Evolutionary conservation across 345 rosid genomes (phyloP), one percentile per base, ranked within the genome.

Genomic region (Anastatica hierochuntica): DNA sequence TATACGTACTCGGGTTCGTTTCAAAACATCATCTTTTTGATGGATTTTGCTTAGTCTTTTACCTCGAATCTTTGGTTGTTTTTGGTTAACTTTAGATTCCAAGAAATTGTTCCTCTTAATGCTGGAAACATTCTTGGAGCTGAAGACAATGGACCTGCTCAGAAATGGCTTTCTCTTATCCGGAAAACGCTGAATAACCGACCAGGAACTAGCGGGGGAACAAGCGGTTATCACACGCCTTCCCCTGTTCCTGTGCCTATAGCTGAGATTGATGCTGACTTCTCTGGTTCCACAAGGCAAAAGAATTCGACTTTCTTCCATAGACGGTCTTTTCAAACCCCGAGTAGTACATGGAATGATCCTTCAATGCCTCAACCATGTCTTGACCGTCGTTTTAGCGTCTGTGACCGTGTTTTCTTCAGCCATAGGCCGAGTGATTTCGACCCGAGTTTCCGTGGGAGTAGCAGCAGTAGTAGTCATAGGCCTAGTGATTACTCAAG

Each of bases 131-230:
- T 92, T 69, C 85, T 92, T 30, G 99, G 95, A 14, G 81, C 95
- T 41, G 99, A 92, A 80, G 97, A 92, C 79, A 92, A 87, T 50
- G 99, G 97, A 13, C 99, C 97, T 24, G 96, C 97, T 58, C 85
- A 92, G 56, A 92, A 92, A 74, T 92, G 99, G 98, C 71, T 77
- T 46, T 76, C 94, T 54, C 80, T 88, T 12, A 74, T 92, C 27
- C 73, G 94, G 9, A 92, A 63, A 74, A 79, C 97, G 27, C 80
- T 92, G 2, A 92, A 88, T 56, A 78, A 72, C 78, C 85, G 82
- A 62, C 97, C 97, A 10, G 99, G 99, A 65, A 76, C 81, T 16
- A 83, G 88, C 55, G 95, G 24, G 3, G 5, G 96, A 26, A 68
- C 81, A 13, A 74, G 74, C 42, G 76, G 74, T 4, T 83, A 70